Conservation (phyloP, 192 early-diverging fungal species). For the Haplosporangium gracile region DNA sequence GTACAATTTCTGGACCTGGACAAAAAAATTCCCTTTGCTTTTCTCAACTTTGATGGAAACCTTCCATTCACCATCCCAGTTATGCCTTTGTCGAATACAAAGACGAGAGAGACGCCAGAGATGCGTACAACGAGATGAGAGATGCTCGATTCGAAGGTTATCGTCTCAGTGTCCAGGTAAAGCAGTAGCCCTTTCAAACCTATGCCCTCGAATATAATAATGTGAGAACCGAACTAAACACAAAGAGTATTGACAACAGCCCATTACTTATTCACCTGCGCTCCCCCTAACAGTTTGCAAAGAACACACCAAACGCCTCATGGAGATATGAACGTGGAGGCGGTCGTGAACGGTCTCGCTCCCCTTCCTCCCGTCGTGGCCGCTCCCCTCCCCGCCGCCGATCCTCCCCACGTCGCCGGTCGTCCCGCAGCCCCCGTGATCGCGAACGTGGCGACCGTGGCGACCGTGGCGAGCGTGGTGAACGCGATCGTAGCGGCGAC, state of each 20-base stretch:
- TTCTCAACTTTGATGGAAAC: background rate
- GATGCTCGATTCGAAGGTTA: conserved; percentile 80
- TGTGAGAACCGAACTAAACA: background rate
- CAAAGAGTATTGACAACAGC: background rate
- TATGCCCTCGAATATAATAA: background rate
- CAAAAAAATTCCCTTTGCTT: background rate
- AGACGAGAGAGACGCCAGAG: conserved; percentile 87
- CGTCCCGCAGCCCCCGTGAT: conserved; percentile 27
- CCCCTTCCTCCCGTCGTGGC: conserved; percentile 26
- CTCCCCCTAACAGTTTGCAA: conserved; percentile 74
- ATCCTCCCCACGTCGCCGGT: conserved; percentile 47
- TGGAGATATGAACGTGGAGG: conserved; percentile 80
- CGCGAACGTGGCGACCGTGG: background rate
- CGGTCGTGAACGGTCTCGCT: conserved; percentile 34
- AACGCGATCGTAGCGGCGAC: background rate
- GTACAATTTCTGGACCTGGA: background rate
- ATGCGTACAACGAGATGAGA: conserved; percentile 93
- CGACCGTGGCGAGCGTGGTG: background rate
- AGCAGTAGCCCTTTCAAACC: background rate
- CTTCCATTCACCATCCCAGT: conserved; percentile 57
- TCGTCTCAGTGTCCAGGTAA: conserved; percentile 81
- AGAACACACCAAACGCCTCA: conserved; percentile 79
- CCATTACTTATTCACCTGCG: background rate
- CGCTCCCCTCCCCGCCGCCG: conserved; percentile 31
- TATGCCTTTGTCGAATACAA: conserved; percentile 97